Conservation (phyloP, 2,329 filamentous ascomycete genomes). For the Tolypocladium inflatum region DNA sequence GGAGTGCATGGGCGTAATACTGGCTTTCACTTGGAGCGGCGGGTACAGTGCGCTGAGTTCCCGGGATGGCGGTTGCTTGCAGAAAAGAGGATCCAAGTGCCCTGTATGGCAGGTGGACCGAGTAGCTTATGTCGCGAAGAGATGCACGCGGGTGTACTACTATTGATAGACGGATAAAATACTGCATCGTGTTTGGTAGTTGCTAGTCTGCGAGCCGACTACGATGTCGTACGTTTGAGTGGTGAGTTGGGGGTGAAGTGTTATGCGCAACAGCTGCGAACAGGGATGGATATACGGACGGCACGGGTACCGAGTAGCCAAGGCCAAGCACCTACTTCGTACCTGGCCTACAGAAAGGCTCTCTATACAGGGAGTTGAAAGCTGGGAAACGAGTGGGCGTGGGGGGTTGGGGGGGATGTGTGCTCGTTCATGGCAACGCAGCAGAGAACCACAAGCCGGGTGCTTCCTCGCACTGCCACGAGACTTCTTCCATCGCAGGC, state of each 20-base stretch:
- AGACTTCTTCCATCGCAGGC: too few species aligned
- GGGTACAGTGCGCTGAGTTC: not conserved
- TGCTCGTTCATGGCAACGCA: too few species aligned
- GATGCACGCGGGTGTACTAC: not conserved
- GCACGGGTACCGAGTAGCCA: too few species aligned
- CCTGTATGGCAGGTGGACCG: not conserved
- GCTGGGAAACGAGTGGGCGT: too few species aligned
- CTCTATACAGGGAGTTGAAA: too few species aligned
- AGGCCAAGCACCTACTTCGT: too few species aligned
- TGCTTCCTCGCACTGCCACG: too few species aligned
- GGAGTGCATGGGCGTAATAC: slow-evolving; percentile 1
- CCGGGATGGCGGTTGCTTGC: not conserved
- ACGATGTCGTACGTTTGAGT: not conserved
- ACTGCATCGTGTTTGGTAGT: not conserved
- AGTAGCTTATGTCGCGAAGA: not conserved
- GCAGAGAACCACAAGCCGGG: too few species aligned
- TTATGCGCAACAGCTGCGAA: too few species aligned
- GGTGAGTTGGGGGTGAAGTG: not conserved
- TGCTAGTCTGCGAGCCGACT: not conserved
- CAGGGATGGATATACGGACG: too few species aligned
- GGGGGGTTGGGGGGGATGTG: too few species aligned
- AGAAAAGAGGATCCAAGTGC: not conserved
- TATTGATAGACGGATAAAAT: not conserved
- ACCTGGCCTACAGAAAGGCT: too few species aligned
- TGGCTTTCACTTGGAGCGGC: not conserved